Base-by-base conservation (phyloP, 371 early-diverging fungal species). In the Haplosporangium sp. region DNA sequence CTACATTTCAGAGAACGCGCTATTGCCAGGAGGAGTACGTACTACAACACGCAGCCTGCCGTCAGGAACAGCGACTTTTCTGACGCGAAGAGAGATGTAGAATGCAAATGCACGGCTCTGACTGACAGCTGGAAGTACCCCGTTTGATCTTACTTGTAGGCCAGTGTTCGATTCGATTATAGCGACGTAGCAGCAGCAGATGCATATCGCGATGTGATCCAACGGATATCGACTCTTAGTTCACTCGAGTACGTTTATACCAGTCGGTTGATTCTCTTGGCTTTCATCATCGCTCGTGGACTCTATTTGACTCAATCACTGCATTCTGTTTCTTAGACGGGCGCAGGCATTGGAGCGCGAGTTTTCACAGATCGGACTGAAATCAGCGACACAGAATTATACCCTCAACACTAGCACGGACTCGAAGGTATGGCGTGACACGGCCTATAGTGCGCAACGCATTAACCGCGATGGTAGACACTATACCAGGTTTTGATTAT, bases 1-100 rank as follows among this genome's bases (percentile, higher is more conserved):
- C 0, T 92, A 93, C 71, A 82, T 91, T 11, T 92, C 92, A 1
- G 96, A 96, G 81, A 96, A 94, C 60, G 95, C 96, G 5, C 81
- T 96, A 67, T 80, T 95, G 59, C 93, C 92, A 14, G 94, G 89
- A 54, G 87, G 89, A 81, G 92, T 91, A 84, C 12, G 79, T 56
- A 62, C 59, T 51, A 29, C n/a, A 21, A 3, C 29, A n/a, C 43
- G 13, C 12, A 41, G 12, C 1, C 29, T 6, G 9, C 56, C 29
- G 29, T 29, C 29, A 29, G 29, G 29, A 4, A 29, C 29, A 29
- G 29, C 29, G 29, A 29, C 2, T 29, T 29, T 29, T 29, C 29
- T 29, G 29, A 4, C 29, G 29, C 29, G 29, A 4, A 29, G 29
- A 29, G 29, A 4, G 4, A 29, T 29, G 29, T 29, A 29, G 29